These are phyloP conservation scores for Hondaea fermentalgiana DNA, from an alignment of 108 stramenopile genomes.

Conservation along the genomic window DNA sequence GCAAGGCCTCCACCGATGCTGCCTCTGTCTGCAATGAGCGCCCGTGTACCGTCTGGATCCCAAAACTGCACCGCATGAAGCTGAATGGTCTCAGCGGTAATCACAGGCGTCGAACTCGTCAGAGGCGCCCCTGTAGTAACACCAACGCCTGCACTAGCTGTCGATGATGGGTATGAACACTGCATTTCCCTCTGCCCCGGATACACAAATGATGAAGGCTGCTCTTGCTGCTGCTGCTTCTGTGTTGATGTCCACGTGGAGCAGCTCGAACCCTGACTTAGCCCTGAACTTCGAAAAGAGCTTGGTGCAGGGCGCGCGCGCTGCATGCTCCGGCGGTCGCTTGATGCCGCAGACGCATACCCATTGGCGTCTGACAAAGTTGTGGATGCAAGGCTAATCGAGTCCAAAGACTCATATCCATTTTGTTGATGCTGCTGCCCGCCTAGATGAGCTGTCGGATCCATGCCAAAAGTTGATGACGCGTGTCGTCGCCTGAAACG, in stretches of 20 bases:
- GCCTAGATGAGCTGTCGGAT: neutral
- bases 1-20: neutral
- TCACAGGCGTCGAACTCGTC: too few relatives aligned
- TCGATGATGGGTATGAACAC: too few relatives aligned
- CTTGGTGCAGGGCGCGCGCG: neutral
- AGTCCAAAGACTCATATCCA: neutral
- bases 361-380: neutral
- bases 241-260: neutral
- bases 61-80: constrained; percentile 8
- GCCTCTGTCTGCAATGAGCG: neutral
- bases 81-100: neutral
- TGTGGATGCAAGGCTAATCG: neutral
- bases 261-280: neutral
- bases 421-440: neutral
- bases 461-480: neutral
- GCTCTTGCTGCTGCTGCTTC: neutral
- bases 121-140: too few relatives aligned
- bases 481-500: neutral
- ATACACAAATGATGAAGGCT: neutral
- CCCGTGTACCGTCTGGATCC: neutral
- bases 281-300: neutral
- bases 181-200: neutral
- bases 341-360: neutral
- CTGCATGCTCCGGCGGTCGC: neutral
- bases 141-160: too few relatives aligned